These are phyloP conservation scores for Solioccasus polychromus DNA, from an alignment of 768 basidiomycete genomes.

Conservation along the genomic window DNA sequence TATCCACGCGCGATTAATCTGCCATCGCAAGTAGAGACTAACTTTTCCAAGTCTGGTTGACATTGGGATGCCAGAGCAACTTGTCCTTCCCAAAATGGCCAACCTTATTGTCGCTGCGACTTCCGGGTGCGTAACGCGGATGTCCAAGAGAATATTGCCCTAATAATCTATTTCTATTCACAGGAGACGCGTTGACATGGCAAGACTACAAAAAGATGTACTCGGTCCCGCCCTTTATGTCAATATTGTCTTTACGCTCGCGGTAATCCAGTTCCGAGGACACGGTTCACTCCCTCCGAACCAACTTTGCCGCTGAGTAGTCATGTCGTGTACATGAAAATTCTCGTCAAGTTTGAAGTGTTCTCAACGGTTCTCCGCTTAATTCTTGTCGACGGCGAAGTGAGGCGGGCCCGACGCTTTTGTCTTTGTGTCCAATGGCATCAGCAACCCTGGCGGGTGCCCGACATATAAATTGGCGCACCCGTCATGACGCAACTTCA, in stretches of 20 bases:
- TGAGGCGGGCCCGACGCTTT: slow-evolving; percentile 33
- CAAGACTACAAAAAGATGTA: slow-evolving; percentile 29
- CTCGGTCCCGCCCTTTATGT: slow-evolving; percentile 29
- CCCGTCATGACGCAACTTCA: slow-evolving; percentile 9
- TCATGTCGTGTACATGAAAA: slow-evolving; percentile 23
- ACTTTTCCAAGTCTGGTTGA: slow-evolving; percentile 4
- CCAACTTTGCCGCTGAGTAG: slow-evolving; percentile 25
- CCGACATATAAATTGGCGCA: slow-evolving; percentile 31
- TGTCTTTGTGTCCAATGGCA: slow-evolving; percentile 30
- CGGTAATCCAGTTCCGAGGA: slow-evolving; percentile 22
- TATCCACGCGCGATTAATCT: neutral
- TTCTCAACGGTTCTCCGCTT: slow-evolving; percentile 30
- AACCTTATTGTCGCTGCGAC: slow-evolving; percentile 26
- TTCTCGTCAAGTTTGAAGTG: slow-evolving; percentile 25
- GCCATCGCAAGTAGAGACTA: neutral
- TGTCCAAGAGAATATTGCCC: slow-evolving; percentile 6
- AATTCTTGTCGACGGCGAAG: slow-evolving; percentile 29
- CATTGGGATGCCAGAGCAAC: neutral
- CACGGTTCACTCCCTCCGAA: slow-evolving; percentile 19
- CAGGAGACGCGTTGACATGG: slow-evolving; percentile 34
- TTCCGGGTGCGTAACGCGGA: slow-evolving; percentile 22
- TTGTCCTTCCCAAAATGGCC: slow-evolving; percentile 22
- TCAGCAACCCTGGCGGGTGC: slow-evolving; percentile 19
- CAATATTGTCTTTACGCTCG: slow-evolving; percentile 23
- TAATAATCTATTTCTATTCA: slow-evolving; percentile 18